These are phyloP conservation scores for Aspergillus melleus DNA, from an alignment of 2,329 filamentous ascomycete genomes.

Conservation along the genomic window DNA sequence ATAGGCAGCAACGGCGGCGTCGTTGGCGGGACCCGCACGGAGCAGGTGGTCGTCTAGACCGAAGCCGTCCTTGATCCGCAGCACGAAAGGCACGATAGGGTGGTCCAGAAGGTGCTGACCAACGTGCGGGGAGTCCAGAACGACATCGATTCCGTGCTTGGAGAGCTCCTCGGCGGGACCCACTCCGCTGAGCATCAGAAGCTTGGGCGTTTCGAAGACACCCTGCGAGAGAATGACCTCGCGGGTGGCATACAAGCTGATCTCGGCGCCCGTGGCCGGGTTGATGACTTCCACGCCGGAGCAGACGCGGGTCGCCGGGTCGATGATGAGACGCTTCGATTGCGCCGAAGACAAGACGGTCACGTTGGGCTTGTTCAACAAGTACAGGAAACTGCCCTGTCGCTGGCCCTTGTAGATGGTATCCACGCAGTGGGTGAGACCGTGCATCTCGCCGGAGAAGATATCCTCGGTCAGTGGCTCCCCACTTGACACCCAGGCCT, in stretches of 20 bases:
- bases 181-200: constrained; percentile 52
- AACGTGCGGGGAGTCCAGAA: constrained; percentile 33
- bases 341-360: constrained; percentile 51
- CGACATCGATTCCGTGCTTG: constrained; percentile 30
- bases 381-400: constrained; percentile 53
- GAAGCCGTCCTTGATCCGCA: constrained; percentile 45
- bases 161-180: constrained; percentile 46
- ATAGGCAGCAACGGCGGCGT: constrained; percentile 36
- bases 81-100: constrained; percentile 43
- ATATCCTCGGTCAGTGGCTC: constrained; percentile 55
- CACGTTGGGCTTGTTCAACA: constrained; percentile 57
- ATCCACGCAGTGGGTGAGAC: constrained; percentile 55
- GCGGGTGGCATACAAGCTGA: constrained; percentile 49
- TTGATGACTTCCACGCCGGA: constrained; percentile 52
- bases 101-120: constrained; percentile 40
- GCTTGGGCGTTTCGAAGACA: constrained; percentile 54
- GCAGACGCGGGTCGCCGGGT: constrained; percentile 43
- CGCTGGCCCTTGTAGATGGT: constrained; percentile 60
- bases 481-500: constrained; percentile 57
- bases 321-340: constrained; percentile 57
- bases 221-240: constrained; percentile 54
- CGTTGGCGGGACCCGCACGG: constrained; percentile 34
- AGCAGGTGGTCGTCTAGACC: constrained; percentile 43
- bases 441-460: constrained; percentile 56
- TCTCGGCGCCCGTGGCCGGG: constrained; percentile 38